A percentile compares a stretch with the other conserved stretches of the same genome.
These are phyloP conservation scores for Lyophyllum decastes DNA, from an alignment of 768 basidiomycete genomes.

Conservation along the genomic window DNA sequence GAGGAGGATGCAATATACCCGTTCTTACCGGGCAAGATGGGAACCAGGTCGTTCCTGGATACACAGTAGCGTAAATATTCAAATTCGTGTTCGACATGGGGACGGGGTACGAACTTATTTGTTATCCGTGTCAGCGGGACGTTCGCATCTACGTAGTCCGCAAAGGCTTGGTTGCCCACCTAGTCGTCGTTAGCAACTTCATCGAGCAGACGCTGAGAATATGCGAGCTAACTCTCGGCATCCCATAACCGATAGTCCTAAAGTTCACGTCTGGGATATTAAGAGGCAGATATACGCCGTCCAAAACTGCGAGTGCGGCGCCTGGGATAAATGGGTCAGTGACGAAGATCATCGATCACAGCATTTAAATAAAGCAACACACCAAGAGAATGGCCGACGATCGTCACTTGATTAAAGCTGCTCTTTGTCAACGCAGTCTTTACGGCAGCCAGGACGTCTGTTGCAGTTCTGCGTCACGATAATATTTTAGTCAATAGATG, in stretches of 20 bases:
- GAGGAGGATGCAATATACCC: not conserved
- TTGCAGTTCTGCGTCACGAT: constrained; percentile 35
- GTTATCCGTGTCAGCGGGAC: constrained; percentile 19
- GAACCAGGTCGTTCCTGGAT: constrained; percentile 18
- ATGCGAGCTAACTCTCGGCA: constrained; percentile 37
- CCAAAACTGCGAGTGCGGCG: constrained; percentile 43
- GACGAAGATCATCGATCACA: constrained; percentile 25
- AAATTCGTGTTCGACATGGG: not conserved
- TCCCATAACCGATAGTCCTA: constrained; percentile 40
- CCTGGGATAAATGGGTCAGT: constrained; percentile 24
- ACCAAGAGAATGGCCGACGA: constrained; percentile 46
- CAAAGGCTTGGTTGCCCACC: constrained; percentile 38
- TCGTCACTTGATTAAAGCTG: constrained; percentile 36
- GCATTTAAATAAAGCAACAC: constrained; percentile 25
- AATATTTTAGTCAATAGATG: constrained; percentile 8
- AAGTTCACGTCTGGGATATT: constrained; percentile 43
- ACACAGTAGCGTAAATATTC: not conserved
- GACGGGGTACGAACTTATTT: constrained; percentile 3
- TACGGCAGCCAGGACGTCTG: constrained; percentile 46
- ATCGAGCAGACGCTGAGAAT: not conserved
- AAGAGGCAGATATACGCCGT: constrained; percentile 54
- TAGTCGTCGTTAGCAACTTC: constrained; percentile 2
- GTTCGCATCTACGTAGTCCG: constrained; percentile 25
- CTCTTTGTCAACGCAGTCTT: constrained; percentile 35
- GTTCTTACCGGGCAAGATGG: constrained; percentile 30